Evolutionary conservation across 352 stramenopile genomes (phyloP).

Genomic region (Elongisporangium undulatum): DNA sequence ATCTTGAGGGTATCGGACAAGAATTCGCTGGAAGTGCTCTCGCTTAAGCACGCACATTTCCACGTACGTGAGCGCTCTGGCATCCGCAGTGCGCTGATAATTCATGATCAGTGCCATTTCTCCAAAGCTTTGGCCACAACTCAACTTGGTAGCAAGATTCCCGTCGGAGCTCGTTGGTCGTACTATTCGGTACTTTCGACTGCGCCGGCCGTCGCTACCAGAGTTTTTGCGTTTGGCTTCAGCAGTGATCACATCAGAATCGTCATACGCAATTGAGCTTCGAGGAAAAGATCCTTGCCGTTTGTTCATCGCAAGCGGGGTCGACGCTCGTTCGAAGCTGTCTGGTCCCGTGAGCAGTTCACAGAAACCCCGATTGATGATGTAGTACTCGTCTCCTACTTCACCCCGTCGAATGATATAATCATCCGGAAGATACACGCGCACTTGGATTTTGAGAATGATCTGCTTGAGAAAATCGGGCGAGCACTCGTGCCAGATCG

Average conservation of each 20-base stretch:
- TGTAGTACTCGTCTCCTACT: slow-evolving; percentile 60
- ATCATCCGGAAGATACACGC: slow-evolving; percentile 70
- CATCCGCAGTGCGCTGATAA: slow-evolving; percentile 27
- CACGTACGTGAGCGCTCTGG: slow-evolving; percentile 24
- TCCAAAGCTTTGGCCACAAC: slow-evolving; percentile 23
- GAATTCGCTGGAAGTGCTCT: slow-evolving; percentile 18
- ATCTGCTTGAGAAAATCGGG: slow-evolving; percentile 70
- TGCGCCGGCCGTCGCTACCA: too few relatives aligned
- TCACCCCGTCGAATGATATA: slow-evolving; percentile 63
- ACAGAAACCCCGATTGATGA: slow-evolving; percentile 60
- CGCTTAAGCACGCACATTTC: slow-evolving; percentile 33
- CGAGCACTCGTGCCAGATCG: slow-evolving; percentile 48
- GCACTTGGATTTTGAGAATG: slow-evolving; percentile 42
- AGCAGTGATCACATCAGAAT: too few relatives aligned
- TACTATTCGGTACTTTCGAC: too few relatives aligned
- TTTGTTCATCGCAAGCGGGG: not conserved
- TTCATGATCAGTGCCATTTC: slow-evolving; percentile 41
- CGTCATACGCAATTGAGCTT: not conserved
- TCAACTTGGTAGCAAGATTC: too few relatives aligned
- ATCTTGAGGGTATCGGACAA: slow-evolving; percentile 28
- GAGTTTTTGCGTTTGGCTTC: too few relatives aligned
- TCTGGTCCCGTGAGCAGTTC: slow-evolving; percentile 24
- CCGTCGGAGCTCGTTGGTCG: too few relatives aligned
- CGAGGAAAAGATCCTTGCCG: too few relatives aligned
- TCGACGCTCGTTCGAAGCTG: slow-evolving; percentile 18